Conservation (phyloP, 2,329 filamentous ascomycete genomes). For the Didymella pomorum region DNA sequence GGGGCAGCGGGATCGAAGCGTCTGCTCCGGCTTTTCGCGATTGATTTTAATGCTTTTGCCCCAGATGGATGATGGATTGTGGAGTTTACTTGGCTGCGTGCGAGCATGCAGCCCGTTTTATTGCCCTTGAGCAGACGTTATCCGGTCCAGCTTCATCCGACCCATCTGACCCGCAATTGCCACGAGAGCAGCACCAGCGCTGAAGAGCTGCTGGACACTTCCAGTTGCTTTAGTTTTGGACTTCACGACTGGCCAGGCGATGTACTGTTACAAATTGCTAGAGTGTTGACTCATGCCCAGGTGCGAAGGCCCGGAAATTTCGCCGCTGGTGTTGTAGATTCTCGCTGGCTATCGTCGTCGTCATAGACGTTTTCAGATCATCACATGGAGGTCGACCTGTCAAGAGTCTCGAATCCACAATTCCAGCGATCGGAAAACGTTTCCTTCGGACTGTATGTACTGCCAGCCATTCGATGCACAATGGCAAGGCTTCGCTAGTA, state of each 20-base stretch:
- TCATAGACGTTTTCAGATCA: slow-evolving; percentile 36
- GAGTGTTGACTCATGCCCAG: slow-evolving; percentile 14
- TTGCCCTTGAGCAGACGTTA: not conserved
- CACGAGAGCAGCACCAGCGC: slow-evolving; percentile 4
- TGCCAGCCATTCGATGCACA: not conserved
- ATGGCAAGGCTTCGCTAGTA: not conserved
- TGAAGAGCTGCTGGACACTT: not conserved
- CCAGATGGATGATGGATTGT: slow-evolving; percentile 8
- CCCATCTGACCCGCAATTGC: slow-evolving; percentile 1
- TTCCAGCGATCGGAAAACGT: slow-evolving; percentile 10
- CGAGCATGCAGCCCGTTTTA: slow-evolving; percentile 1
- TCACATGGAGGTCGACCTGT: slow-evolving; percentile 22
- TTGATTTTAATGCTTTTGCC: slow-evolving; percentile 20
- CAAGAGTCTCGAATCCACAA: not conserved
- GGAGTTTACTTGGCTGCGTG: not conserved
- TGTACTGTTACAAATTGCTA: slow-evolving; percentile 6
- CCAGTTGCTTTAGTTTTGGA: not conserved
- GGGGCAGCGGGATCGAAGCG: slow-evolving; percentile 22
- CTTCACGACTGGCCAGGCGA: not conserved
- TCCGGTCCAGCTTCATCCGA: slow-evolving; percentile 5
- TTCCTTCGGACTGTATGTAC: too few relatives aligned
- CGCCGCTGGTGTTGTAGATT: slow-evolving; percentile 34
- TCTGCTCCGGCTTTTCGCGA: slow-evolving; percentile 39
- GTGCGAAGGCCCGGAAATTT: slow-evolving; percentile 2
- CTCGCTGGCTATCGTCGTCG: slow-evolving; percentile 29